Conservation (phyloP, 257 asterid species). For the Apocynum venetum region DNA sequence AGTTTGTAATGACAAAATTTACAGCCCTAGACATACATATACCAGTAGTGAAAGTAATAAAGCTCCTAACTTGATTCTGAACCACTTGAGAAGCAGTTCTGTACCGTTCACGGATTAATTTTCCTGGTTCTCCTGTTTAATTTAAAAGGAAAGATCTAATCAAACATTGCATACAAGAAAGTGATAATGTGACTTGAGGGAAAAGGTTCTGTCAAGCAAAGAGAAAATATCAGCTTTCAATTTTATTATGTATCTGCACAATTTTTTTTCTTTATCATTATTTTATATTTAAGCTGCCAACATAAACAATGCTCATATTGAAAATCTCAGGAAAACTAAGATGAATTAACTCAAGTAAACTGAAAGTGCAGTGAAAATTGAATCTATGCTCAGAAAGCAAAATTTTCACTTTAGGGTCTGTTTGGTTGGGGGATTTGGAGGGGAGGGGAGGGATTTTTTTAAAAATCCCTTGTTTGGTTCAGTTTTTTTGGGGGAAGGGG, state of each 20-base stretch:
- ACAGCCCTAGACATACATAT: conserved; percentile 40
- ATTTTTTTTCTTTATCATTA: too few species aligned
- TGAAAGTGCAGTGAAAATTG: not conserved
- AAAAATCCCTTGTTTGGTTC: too few species aligned
- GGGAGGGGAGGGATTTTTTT: too few species aligned
- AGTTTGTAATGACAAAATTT: not conserved
- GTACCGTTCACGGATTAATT: conserved; percentile 91
- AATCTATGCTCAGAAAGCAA: not conserved
- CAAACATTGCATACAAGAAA: conserved; percentile 13
- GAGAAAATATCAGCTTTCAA: conserved; percentile 1
- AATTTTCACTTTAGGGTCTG: not conserved
- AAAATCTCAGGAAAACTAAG: not conserved
- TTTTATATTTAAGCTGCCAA: not conserved
- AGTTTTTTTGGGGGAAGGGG: too few species aligned
- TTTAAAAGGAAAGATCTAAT: conserved; percentile 26
- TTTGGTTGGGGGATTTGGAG: too few species aligned
- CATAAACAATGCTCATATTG: not conserved
- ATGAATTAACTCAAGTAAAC: not conserved
- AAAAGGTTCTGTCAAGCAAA: not conserved
- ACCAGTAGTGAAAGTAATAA: conserved; percentile 51
- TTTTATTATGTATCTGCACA: not conserved
- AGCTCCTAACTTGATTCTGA: conserved; percentile 95
- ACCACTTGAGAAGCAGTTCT: conserved; percentile 99
- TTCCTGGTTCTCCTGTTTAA: conserved; percentile 91
- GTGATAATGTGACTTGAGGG: not conserved